Base-by-base conservation (phyloP, 768 basidiomycete species). In the Paxillus rubicundulus region DNA sequence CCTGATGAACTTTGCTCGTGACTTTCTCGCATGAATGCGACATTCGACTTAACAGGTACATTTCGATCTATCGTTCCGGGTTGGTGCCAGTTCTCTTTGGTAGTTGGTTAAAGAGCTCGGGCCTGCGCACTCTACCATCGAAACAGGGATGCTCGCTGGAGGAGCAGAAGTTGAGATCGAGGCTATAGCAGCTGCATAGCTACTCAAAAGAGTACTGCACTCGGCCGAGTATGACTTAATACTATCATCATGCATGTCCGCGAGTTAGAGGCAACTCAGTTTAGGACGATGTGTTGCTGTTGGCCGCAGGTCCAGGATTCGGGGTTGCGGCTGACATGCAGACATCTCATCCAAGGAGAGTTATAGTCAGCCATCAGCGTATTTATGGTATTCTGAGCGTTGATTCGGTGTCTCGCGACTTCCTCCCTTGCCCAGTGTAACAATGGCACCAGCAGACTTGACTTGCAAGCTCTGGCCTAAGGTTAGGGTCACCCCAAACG, bases 51-150 rank as follows among this genome's bases (percentile, higher is more conserved):
- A 78, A 55, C 74, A 78, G 72, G 80, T 77, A 45, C 38, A 62
- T 58, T 9, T 30, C 7, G 33, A 33, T 13, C 13, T 33, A 14
- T 33, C 1, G 33, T 33, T 33, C 12, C 13, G 33, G n/a, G 18
- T 39, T 43, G 33, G 18, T 16, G 34, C 28, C 32, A 43, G 43
- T 39, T 49, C 18, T 33, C 5, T 14, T 5, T 13, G 13, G 16
- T 34, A 79, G 78, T 55, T 77, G 10, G 57, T 80, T 24, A 78
- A 78, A 0, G 66, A 59, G 20, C 78, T 78, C 5, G 88, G 87
- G 71, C 87, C 87, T 8, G 81, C 86, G 1, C 71, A 86, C 50
- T 86, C 85, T 12, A 85, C 83, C 64, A 86, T 89, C 56, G 84
- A 87, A 70, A 82, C 80, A 9, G 84, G 77, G 8, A 77, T 78